Evolutionary conservation across 352 stramenopile species (phyloP).

Genomic region (Pelagophyceae sp.): DNA sequence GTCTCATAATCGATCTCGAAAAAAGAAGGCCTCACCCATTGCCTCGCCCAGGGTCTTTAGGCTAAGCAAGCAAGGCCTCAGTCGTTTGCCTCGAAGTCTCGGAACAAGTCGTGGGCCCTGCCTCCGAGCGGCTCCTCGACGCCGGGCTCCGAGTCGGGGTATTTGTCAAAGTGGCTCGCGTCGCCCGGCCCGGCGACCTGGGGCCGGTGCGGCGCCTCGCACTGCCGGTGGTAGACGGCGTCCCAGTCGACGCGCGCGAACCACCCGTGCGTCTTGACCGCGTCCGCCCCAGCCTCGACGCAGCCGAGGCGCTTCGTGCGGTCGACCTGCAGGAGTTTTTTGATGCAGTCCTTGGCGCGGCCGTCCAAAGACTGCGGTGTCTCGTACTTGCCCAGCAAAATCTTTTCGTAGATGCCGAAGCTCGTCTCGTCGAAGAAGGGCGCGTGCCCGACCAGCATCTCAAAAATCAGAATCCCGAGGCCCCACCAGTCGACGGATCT

Average conservation of each 20-base stretch:
- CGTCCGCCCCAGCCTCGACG: slow-evolving; percentile 70
- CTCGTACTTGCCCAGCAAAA: slow-evolving; percentile 74
- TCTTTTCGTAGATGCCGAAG: slow-evolving; percentile 87
- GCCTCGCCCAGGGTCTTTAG: no score
- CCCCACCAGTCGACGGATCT: slow-evolving; percentile 82
- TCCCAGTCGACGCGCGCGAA: slow-evolving; percentile 73
- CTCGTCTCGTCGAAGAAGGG: slow-evolving; percentile 82
- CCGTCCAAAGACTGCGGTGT: slow-evolving; percentile 74
- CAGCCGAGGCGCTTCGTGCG: slow-evolving; percentile 54
- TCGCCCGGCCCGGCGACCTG: slow-evolving; percentile 66
- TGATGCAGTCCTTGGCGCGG: slow-evolving; percentile 78
- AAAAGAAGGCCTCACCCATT: no score
- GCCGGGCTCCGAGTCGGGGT: slow-evolving; percentile 75
- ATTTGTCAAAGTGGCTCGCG: slow-evolving; percentile 83
- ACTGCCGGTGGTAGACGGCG: slow-evolving; percentile 55
- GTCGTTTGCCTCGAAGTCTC: neutral
- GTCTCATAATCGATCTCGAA: no score
- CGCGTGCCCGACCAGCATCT: slow-evolving; percentile 73
- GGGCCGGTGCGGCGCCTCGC: slow-evolving; percentile 68
- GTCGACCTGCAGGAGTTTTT: slow-evolving; percentile 71
- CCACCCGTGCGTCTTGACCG: slow-evolving; percentile 77
- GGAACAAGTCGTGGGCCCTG: neutral
- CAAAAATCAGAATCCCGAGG: slow-evolving; percentile 75
- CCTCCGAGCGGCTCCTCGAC: slow-evolving; percentile 56
- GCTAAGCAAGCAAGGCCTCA: no score